Evolutionary conservation across 169 alveolate species (phyloP).

Genomic region (Perkinsus olseni): DNA sequence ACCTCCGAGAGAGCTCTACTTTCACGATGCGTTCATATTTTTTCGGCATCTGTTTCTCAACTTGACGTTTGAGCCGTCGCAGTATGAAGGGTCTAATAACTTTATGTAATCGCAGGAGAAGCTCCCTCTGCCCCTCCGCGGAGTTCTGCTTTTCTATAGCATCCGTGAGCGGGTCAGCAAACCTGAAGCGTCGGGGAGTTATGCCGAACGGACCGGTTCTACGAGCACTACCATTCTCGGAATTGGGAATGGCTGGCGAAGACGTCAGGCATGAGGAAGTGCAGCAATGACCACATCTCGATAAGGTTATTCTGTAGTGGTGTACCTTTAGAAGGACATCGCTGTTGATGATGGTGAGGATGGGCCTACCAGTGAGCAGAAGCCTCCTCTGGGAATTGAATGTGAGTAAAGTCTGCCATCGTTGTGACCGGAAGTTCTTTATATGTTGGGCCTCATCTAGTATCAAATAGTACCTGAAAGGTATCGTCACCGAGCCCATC

Average conservation of each 20-base stretch:
- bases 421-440: constrained; percentile 91
- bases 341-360: constrained; percentile 87
- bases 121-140: constrained; percentile 35
- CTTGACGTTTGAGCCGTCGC: constrained; percentile 94
- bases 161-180: constrained; percentile 82
- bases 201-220: background rate
- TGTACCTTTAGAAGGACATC: constrained; percentile 92
- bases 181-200: constrained; percentile 14
- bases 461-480: constrained; percentile 65
- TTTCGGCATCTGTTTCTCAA: constrained; percentile 95
- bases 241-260: constrained; percentile 87
- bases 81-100: constrained; percentile 93
- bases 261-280: constrained; percentile 94
- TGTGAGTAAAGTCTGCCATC: constrained; percentile 94
- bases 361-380: constrained; percentile 79
- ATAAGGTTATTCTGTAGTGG: constrained; percentile 96
- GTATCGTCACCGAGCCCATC: too few relatives aligned
- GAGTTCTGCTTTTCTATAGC: constrained; percentile 73
- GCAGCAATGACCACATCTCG: constrained; percentile 97
- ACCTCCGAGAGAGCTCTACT: constrained; percentile 74
- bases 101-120: constrained; percentile 79
- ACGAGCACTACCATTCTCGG: constrained; percentile 72
- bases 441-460: constrained; percentile 98
- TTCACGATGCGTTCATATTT: constrained; percentile 88
- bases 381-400: constrained; percentile 91